Percentiles rank a stretch among this genome's conserved stretches.
Conservation (phyloP, 805 yeast species). For the Ogataea pini region DNA sequence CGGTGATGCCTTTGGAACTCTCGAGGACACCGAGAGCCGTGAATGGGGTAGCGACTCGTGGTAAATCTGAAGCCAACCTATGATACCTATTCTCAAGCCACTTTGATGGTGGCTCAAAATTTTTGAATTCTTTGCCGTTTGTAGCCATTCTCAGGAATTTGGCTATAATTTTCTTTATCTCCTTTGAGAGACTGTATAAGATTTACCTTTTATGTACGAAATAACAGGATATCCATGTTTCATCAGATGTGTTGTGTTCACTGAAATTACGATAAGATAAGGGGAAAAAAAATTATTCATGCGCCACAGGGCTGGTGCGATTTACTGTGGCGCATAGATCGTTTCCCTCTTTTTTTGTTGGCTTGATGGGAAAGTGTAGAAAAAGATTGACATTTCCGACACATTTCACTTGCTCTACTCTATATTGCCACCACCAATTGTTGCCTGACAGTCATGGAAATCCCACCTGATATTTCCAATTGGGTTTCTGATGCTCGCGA, state of each 20-base stretch:
- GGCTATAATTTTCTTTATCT: neutral
- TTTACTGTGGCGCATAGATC: too few relatives aligned
- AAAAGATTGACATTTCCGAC: too few relatives aligned
- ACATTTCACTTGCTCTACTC: neutral
- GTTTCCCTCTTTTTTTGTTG: too few relatives aligned
- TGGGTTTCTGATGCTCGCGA: slow-evolving; percentile 51
- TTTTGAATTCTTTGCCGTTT: slow-evolving; percentile 16
- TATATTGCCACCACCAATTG: neutral
- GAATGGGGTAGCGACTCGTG: slow-evolving; percentile 27
- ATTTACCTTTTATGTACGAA: neutral
- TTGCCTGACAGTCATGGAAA: neutral
- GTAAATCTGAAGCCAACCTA: slow-evolving; percentile 3
- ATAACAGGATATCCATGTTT: neutral
- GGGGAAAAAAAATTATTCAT: too few relatives aligned
- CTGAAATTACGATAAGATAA: neutral
- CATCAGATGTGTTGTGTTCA: neutral
- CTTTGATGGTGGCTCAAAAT: neutral
- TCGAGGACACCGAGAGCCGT: slow-evolving; percentile 40
- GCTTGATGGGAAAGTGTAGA: too few relatives aligned
- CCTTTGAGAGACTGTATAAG: neutral
- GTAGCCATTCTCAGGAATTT: neutral
- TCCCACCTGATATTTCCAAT: slow-evolving; percentile 17
- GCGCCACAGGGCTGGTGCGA: too few relatives aligned
- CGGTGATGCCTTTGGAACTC: slow-evolving; percentile 60
- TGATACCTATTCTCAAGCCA: neutral